phyloP scores from a whole-genome alignment of 106 monocot species.

The Allium fistulosum region DNA sequence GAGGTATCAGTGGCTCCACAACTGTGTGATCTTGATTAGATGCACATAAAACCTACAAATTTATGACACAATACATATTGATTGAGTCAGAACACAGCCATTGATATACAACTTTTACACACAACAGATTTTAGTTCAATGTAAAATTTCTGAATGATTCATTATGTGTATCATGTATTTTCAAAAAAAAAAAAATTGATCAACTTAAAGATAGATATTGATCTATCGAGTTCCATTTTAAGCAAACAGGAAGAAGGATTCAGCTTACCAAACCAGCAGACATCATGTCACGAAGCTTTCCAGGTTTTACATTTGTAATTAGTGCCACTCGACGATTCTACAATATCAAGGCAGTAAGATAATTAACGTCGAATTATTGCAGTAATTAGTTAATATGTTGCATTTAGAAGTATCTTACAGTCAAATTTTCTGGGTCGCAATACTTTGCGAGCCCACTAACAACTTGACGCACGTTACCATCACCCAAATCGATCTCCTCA shows the following conservation, averaged over 20 bases:
- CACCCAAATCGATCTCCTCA: conserved; percentile 94
- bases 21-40: conserved; percentile 84
- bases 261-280: conserved; percentile 85
- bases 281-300: conserved; percentile 86
- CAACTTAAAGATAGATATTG: too few relatives aligned
- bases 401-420: conserved; percentile 32
- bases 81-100: too few relatives aligned
- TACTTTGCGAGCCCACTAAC: conserved; percentile 98
- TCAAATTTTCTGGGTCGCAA: conserved; percentile 68
- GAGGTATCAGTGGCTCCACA: conserved; percentile 89
- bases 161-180: too few relatives aligned
- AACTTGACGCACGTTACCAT: conserved; percentile 77
- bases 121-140: too few relatives aligned
- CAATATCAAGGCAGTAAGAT: neutral
- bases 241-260: too few relatives aligned
- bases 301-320: conserved; percentile 97
- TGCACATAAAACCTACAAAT: conserved; percentile 80
- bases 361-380: neutral
- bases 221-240: too few relatives aligned
- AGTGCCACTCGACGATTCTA: conserved; percentile 84
- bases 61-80: too few relatives aligned
- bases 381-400: neutral
- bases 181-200: too few relatives aligned
- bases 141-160: too few relatives aligned
- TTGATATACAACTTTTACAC: too few relatives aligned